Evolutionary conservation across 1,284 basidiomycete genomes (phyloP).

Genomic region (Cerrena zonata): DNA sequence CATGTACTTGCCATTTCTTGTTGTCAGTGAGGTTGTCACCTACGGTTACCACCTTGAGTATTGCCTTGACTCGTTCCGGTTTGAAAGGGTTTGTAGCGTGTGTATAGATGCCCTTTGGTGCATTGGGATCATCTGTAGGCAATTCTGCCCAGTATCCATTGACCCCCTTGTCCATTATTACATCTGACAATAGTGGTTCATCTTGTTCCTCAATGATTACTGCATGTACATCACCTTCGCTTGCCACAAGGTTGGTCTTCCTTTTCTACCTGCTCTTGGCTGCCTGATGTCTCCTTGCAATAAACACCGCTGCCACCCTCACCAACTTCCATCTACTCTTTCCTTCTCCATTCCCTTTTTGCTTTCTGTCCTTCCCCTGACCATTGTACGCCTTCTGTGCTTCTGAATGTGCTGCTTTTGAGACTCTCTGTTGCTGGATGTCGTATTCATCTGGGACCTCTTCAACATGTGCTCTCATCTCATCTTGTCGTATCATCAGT

Average conservation of each 20-base stretch:
- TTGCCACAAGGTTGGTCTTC: background rate
- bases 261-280: background rate
- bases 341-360: too few relatives aligned
- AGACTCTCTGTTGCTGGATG: too few relatives aligned
- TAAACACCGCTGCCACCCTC: too few relatives aligned
- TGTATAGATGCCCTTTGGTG: conserved; percentile 9
- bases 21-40: conserved; percentile 14
- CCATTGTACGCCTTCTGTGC: too few relatives aligned
- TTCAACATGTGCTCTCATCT: too few relatives aligned
- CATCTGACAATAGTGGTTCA: too few relatives aligned
- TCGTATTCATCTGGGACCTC: too few relatives aligned
- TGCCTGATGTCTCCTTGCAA: background rate
- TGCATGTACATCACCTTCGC: background rate
- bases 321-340: too few relatives aligned
- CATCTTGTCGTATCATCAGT: background rate
- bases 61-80: conserved; percentile 18
- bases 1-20: background rate
- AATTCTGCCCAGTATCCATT: background rate
- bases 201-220: background rate
- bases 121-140: conserved; percentile 6
- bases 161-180: background rate
- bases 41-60: conserved; percentile 17
- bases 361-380: too few relatives aligned
- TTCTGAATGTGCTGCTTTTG: too few relatives aligned
- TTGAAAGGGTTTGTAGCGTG: conserved; percentile 19